Evolutionary conservation across 371 early-diverging fungal species (phyloP), one percentile per base, ranked within the genome.

Genomic region (Thermomucor indicae-seudaticae): DNA sequence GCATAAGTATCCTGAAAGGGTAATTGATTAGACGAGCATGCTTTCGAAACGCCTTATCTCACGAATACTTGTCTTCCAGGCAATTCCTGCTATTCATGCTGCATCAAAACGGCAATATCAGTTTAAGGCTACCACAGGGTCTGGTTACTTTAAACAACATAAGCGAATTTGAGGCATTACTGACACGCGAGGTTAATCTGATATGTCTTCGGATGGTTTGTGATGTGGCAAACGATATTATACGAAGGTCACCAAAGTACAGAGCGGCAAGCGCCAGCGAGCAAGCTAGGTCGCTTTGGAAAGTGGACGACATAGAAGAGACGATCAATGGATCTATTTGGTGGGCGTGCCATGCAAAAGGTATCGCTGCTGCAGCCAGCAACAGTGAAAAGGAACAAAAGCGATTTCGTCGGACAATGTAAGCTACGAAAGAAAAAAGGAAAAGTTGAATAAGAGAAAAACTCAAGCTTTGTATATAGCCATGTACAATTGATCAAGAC

Each of bases 281-380:
- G 14, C 58, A 67, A 30, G 49, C 44, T 6, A 55, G 53, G 23
- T 59, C 56, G 12, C 35, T 65, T 20, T 76, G 77, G 77, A 65
- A 70, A 25, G 62, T 76, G 20, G 67, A 76, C 49, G 64, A 68
- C 34, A 67, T 76, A 11, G 77, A 76, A 49, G 77, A 76, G 43
- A 62, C 59, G 6, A 56, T 72, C 28, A 60, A 66, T 53, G 72
- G 77, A 0, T 64, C 64, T 12, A 24, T 76, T 6, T 59, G 55
- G 51, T 68, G 65, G 62, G 46, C 56, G 8, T 14, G 43, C 11
- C 34, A 38, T 28, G n/a, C 34, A 20, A 44, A 40, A 20, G 35
- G n/a, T n/a, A n/a, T n/a, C n/a, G n/a, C n/a, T n/a, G n/a, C n/a
- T n/a, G n/a, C n/a, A n/a, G n/a, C n/a, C n/a, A n/a, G n/a, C n/a